Evolutionary conservation across 148 eudicot species (phyloP), one percentile per base, ranked within the genome.

Genomic region (Rhododendron simsii): DNA sequence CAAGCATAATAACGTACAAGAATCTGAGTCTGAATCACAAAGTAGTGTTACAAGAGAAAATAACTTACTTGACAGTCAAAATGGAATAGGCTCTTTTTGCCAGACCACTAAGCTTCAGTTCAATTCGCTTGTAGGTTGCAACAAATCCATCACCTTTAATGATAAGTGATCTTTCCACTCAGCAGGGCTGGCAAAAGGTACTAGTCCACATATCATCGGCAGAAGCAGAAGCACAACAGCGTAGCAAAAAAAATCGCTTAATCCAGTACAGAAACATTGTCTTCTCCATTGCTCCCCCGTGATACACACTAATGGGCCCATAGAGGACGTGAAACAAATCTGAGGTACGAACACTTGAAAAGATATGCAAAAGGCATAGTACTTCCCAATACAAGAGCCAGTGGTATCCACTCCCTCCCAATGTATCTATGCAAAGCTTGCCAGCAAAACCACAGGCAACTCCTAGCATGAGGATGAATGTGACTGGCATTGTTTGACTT

Each of bases 381-480:
- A 83, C 75, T 87, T 93, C 98, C 98, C 98, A 97, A 50, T 89
- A 91, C 5, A 93, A 28, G 80, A 97, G 92, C 99, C 98, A 97
- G 71, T 81, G 87, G 71, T 91, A 83, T 45, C 99, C 99, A 41
- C 92, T 91, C 48, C 98, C 99, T 59, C 99, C 99, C 88, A 97
- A 87, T 2, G 98, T 95, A 90, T 95, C 98, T 4, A 97, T 89
- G 88, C 98, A 97, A 63, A 94, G 80, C 86, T 93, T 97, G 35
- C 99, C 99, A 0, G 92, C 95, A 57, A 88, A 79, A 30, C 99
- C 99, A 86, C 98, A 93, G 45, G 81, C 91, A 13, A 84, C 77
- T 28, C 95, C 99, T 35, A 97, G 89, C 51, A 95, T 85, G 63
- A 97, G 87, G 78, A 97, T 84, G 90, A 93, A 95, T 2, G 99